Evolutionary conservation across 176 grass and related monocot genomes (phyloP).

Genomic region (Juncus inflexus): DNA sequence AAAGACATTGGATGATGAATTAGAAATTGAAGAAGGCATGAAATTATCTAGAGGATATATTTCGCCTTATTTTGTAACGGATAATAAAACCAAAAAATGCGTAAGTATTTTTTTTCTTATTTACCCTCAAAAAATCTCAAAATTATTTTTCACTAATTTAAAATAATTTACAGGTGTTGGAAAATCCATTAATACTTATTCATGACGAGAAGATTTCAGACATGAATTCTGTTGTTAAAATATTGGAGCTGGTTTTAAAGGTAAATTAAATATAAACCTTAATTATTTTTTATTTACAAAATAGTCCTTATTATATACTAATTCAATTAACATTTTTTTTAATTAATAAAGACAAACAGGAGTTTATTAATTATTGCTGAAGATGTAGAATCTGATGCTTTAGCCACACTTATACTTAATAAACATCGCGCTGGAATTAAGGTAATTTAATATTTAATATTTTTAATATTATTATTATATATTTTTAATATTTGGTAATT

Average conservation of each 20-base stretch:
- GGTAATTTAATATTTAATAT: slow-evolving; percentile 37
- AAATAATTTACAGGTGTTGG: slow-evolving; percentile 56
- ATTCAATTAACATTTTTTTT: slow-evolving; percentile 32
- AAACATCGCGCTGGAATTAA: slow-evolving; percentile 80
- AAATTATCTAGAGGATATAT: slow-evolving; percentile 92
- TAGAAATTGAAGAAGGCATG: slow-evolving; percentile 90
- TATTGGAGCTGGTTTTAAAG: slow-evolving; percentile 68
- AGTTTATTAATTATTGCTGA: slow-evolving; percentile 80
- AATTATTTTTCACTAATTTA: neutral
- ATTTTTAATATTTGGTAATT: slow-evolving; percentile 1
- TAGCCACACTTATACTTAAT: slow-evolving; percentile 76
- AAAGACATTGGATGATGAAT: slow-evolving; percentile 72
- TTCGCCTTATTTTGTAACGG: slow-evolving; percentile 91
- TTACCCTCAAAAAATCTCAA: neutral
- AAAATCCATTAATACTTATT: slow-evolving; percentile 88
- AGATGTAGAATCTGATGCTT: slow-evolving; percentile 79
- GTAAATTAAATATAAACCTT: slow-evolving; percentile 34
- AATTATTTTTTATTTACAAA: neutral
- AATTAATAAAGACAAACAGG: slow-evolving; percentile 48
- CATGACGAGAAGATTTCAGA: slow-evolving; percentile 92
- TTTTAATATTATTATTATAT: slow-evolving; percentile 3
- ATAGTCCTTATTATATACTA: neutral
- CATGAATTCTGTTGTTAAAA: slow-evolving; percentile 71
- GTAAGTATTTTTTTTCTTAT: slow-evolving; percentile 41
- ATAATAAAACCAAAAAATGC: slow-evolving; percentile 93